Base-by-base conservation (phyloP, 169 alveolate species). In the Eimeria necatrix region DNA sequence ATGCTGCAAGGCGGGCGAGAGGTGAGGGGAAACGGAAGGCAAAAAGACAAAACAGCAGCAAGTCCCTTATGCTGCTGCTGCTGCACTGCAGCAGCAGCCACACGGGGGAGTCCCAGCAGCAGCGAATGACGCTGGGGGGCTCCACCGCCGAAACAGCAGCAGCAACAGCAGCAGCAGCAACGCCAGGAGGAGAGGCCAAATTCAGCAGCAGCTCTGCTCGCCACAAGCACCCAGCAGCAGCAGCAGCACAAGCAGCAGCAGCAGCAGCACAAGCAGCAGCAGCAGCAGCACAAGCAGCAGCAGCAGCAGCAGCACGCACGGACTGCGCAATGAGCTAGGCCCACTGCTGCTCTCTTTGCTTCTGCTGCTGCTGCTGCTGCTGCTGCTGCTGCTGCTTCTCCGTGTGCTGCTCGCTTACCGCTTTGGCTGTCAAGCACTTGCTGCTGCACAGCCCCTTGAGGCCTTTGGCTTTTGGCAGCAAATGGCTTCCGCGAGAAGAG, bases 51-150 rank as follows among this genome's bases (percentile, higher is more conserved):
- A 5, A 64, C 8, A 64, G 76, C 26, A 64, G 76, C 76, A 64
- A 20, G 26, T 64, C 76, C 76, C 76, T 64, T 5, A 64, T 9
- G 26, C 76, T 64, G 76, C 76, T 64, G 76, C 76, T n/a, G 76
- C 76, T 10, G 76, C 20, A 24, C 76, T n/a, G 76, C 76, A 64
- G 76, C 76, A 64, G 26, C 14, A 64, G 76, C 76, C 76, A 64
- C 76, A 64, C 76, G 14, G 41, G 8, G 41, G 26, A 9, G 20
- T 64, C 76, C 76, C 76, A 64, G 26, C 76, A 64, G 76, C 76
- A 64, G 41, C 76, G 76, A n/a, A 9, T n/a, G 76, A 8, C 20
- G 76, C 76, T 64, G 14, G 76, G 76, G 20, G 76, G 76, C 32
- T n/a, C 20, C 26, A n/a, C 76, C 26, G 76, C 76, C 9, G 41